phyloP scores from a whole-genome alignment of 2,329 filamentous ascomycete species.

The Rugonectria rugulosa region DNA sequence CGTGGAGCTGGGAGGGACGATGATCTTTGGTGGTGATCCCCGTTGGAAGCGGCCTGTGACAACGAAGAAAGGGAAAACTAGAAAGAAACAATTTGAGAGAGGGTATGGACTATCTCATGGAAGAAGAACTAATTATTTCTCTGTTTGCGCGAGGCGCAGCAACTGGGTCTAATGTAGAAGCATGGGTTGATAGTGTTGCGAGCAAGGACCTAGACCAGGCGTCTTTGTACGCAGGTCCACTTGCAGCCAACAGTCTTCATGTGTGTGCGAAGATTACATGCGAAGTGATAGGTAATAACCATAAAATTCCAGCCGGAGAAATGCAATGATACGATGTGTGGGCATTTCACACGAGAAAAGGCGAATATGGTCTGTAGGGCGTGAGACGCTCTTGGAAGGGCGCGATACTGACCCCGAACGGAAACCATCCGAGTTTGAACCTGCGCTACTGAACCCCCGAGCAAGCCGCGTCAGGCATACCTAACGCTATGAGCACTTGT shows the following conservation, averaged over 20 bases:
- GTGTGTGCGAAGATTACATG: not conserved
- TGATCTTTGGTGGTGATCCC: too few relatives aligned
- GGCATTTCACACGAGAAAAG: not conserved
- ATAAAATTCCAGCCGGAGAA: not conserved
- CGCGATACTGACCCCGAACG: too few relatives aligned
- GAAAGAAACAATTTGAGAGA: not conserved
- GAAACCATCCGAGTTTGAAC: not conserved
- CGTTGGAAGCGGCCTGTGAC: not conserved
- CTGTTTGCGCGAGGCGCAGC: not conserved
- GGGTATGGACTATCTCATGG: too few relatives aligned
- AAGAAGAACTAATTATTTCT: not conserved
- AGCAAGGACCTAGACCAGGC: not conserved
- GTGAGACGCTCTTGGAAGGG: not conserved
- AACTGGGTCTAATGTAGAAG: not conserved
- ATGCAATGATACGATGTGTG: not conserved
- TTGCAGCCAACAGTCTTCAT: too few relatives aligned
- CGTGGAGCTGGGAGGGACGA: not conserved
- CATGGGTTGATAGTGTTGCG: conserved; percentile 8
- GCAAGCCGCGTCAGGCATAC: not conserved
- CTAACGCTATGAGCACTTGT: too few relatives aligned
- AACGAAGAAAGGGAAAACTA: not conserved
- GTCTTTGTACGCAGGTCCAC: conserved; percentile 3
- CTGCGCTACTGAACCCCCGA: not conserved
- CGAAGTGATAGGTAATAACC: conserved; percentile 10
- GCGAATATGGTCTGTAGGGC: not conserved